Conservation (phyloP, 2,329 filamentous ascomycete genomes). For the Clarireedia hainanense region DNA sequence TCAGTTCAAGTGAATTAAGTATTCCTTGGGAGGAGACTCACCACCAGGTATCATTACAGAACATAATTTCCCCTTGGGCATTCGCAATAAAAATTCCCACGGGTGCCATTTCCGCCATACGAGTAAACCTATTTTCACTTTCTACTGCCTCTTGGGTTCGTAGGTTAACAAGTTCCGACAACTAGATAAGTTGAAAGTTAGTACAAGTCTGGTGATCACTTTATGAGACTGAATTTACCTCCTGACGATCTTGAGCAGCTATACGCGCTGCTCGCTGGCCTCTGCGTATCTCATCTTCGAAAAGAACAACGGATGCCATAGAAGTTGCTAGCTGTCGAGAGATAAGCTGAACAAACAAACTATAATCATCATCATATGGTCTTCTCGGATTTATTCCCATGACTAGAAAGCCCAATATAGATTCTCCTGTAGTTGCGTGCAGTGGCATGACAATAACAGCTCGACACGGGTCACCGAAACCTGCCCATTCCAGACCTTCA, state of each 20-base stretch:
- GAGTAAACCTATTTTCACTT: conserved; percentile 70
- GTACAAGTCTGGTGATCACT: background rate
- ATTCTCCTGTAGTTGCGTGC: conserved; percentile 64
- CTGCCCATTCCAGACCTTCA: conserved; percentile 59
- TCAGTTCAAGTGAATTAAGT: background rate
- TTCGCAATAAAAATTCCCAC: conserved; percentile 76
- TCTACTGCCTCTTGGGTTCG: conserved; percentile 54
- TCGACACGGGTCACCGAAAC: conserved; percentile 62
- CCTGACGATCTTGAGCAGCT: conserved; percentile 68
- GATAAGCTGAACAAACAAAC: conserved; percentile 66
- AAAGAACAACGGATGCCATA: conserved; percentile 72
- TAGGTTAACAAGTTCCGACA: conserved; percentile 66
- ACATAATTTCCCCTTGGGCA: conserved; percentile 60
- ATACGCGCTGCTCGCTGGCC: conserved; percentile 66
- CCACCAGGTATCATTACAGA: conserved; percentile 71
- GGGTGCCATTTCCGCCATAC: conserved; percentile 27
- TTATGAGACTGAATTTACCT: conserved; percentile 38
- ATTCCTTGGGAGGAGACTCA: background rate
- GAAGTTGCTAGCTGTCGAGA: conserved; percentile 72
- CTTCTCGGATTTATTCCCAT: conserved; percentile 71
- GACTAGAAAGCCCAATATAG: conserved; percentile 69
- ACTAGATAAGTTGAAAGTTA: conserved; percentile 16
- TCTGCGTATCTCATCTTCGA: conserved; percentile 73
- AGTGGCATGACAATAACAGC: conserved; percentile 73
- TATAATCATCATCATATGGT: conserved; percentile 75